Conservation (phyloP, 768 basidiomycete genomes). For the Phylloporus sp. region DNA sequence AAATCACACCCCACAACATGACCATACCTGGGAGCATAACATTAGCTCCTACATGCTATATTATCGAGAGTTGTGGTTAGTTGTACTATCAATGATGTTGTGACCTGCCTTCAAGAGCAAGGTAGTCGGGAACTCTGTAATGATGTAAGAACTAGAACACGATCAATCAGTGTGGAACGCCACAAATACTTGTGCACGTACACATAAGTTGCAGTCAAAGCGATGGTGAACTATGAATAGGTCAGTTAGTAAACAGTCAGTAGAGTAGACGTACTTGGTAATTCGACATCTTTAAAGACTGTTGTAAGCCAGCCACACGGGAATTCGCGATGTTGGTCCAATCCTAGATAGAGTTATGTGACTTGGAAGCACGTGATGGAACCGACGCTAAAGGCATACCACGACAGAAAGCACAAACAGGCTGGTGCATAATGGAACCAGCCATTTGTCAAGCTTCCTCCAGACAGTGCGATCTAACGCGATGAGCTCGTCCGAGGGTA, state of each 20-base stretch:
- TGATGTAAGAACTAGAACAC: slow-evolving; percentile 41
- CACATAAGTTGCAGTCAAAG: slow-evolving; percentile 28
- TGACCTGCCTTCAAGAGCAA: slow-evolving; percentile 46
- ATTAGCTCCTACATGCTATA: slow-evolving; percentile 45
- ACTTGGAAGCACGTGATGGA: not conserved
- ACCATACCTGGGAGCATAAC: slow-evolving; percentile 59
- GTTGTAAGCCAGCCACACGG: slow-evolving; percentile 57
- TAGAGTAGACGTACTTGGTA: slow-evolving; percentile 17
- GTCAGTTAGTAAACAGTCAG: not conserved
- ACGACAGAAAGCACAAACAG: slow-evolving; percentile 48
- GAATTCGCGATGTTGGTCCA: slow-evolving; percentile 53
- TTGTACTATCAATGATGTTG: not conserved
- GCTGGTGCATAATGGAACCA: slow-evolving; percentile 47
- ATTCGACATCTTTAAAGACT: slow-evolving; percentile 36
- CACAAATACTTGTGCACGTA: slow-evolving; percentile 3
- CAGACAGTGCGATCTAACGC: slow-evolving; percentile 39
- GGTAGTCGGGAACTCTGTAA: slow-evolving; percentile 57
- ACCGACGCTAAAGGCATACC: slow-evolving; percentile 15
- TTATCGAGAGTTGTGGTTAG: not conserved
- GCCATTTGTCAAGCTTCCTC: slow-evolving; percentile 45
- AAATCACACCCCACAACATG: slow-evolving; percentile 59
- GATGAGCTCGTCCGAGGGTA: slow-evolving; percentile 5
- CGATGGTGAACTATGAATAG: slow-evolving; percentile 30
- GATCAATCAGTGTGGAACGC: not conserved
- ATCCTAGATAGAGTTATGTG: slow-evolving; percentile 26